These are phyloP conservation scores for Rhizopus microsporus DNA, from an alignment of 371 early-diverging fungal species.

Conservation along the genomic window DNA sequence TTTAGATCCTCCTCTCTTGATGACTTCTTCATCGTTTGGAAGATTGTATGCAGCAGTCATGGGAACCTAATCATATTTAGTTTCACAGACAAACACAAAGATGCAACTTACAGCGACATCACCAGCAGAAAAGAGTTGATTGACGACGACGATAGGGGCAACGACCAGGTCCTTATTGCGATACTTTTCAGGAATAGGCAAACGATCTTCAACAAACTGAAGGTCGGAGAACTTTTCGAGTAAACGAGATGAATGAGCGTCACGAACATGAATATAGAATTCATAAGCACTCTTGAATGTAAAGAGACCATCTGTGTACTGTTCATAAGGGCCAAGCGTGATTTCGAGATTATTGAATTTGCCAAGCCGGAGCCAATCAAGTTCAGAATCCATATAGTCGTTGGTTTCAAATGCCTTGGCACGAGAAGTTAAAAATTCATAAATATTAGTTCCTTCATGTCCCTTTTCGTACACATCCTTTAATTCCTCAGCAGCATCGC, in stretches of 20 bases:
- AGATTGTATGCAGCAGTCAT: conserved; percentile 83
- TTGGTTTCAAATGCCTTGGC: conserved; percentile 66
- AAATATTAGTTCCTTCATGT: conserved; percentile 47
- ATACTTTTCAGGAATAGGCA: conserved; percentile 77
- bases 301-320: conserved; percentile 75
- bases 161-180: conserved; percentile 66
- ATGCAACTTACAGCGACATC: conserved; percentile 67
- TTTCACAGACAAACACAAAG: neutral
- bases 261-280: conserved; percentile 74
- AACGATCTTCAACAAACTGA: conserved; percentile 68
- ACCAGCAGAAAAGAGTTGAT: conserved; percentile 75
- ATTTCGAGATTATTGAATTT: conserved; percentile 62
- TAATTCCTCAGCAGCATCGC: conserved; percentile 63
- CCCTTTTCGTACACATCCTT: conserved; percentile 23
- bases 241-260: conserved; percentile 60
- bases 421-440: conserved; percentile 62
- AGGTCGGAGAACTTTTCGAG: conserved; percentile 74
- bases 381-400: conserved; percentile 69
- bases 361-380: conserved; percentile 73
- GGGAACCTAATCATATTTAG: conserved; percentile 30
- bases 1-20: conserved; percentile 74
- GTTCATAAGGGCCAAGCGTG: conserved; percentile 82
- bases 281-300: conserved; percentile 73
- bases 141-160: conserved; percentile 81
- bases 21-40: conserved; percentile 82